Base-by-base conservation (phyloP, 768 basidiomycete genomes). In the Rhodosporidiobolus sp. region DNA sequence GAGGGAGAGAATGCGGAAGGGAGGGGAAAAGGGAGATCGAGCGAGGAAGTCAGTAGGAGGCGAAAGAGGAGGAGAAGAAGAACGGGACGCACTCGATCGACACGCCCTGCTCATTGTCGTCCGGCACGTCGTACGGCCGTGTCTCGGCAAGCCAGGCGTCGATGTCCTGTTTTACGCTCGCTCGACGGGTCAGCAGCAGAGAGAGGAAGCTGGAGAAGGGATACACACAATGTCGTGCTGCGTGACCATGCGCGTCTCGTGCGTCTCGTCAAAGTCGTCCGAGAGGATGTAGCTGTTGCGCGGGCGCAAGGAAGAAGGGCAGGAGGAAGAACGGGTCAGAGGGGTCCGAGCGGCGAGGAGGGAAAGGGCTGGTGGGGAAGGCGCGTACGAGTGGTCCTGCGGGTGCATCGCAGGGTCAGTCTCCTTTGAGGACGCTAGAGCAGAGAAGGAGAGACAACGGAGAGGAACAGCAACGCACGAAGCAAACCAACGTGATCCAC, bases 221-320 rank as follows among this genome's bases (percentile, higher is more conserved):
- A 28, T 6, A 12, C n/a, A 7, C 4, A 30, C 30, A 30, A 70
- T 55, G 24, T 60, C 43, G 57, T 70, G 69, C 2, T 28, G 22
- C 30, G 69, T 45, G 28, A 65, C 35, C 69, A 70, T 70, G 22
- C 63, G 32, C 12, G 69, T 56, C 45, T 64, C 63, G 63, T 70
- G 28, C 32, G 55, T 38, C 54, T 55, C 54, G 54, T 56, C 55
- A 10, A 20, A 19, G 9, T 56, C 55, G 55, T 56, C 55, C 19
- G 55, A 28, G 34, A 56, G 55, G 17, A 56, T 38, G 22, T 56
- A 56, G 19, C 34, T 35, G 55, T 17, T 53, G n/a, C 52, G 52
- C 19, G 5, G 3, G 11, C 9, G 10, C n/a, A 12, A 7, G n/a
- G 28, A 7, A 26, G 17, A 26, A n/a, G 4, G 9, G 28, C 10